These are phyloP conservation scores for Metroxylon sagu DNA, from an alignment of 176 grass and related monocot species.

Conservation along the genomic window DNA sequence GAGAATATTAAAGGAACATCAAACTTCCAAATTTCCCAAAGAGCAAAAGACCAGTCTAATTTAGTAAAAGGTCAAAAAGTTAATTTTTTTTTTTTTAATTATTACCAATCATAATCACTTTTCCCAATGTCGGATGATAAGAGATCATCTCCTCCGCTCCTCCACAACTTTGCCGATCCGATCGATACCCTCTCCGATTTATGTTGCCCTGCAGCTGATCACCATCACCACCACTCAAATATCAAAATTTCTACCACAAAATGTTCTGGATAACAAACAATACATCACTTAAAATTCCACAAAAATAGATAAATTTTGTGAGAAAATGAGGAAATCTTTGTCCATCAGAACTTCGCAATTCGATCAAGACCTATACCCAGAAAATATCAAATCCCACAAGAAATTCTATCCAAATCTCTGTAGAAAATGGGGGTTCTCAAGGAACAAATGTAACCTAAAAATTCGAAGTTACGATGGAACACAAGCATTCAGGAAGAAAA, in stretches of 20 bases:
- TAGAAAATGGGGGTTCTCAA: no score
- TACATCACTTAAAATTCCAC: no score
- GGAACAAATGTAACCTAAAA: no score
- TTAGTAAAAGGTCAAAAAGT: not conserved
- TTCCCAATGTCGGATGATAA: constrained; percentile 10
- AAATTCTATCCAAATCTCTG: no score
- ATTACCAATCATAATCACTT: constrained; percentile 19
- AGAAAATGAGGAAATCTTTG: no score
- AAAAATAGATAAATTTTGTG: no score
- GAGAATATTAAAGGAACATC: no score
- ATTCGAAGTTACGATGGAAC: no score
- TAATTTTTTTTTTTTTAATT: not conserved
- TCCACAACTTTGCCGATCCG: not conserved
- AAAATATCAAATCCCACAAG: no score
- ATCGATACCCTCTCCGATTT: not conserved
- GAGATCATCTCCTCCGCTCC: constrained; percentile 8
- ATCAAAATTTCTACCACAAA: not conserved
- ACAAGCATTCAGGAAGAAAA: not conserved
- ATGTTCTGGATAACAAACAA: no score
- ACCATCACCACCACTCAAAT: not conserved
- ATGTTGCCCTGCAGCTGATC: not conserved
- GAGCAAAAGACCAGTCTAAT: not conserved
- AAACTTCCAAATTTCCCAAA: not conserved
- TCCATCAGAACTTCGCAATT: no score
- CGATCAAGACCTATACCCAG: no score